Conservation (phyloP, 768 basidiomycete species). For the Cytidiella melzeri region DNA sequence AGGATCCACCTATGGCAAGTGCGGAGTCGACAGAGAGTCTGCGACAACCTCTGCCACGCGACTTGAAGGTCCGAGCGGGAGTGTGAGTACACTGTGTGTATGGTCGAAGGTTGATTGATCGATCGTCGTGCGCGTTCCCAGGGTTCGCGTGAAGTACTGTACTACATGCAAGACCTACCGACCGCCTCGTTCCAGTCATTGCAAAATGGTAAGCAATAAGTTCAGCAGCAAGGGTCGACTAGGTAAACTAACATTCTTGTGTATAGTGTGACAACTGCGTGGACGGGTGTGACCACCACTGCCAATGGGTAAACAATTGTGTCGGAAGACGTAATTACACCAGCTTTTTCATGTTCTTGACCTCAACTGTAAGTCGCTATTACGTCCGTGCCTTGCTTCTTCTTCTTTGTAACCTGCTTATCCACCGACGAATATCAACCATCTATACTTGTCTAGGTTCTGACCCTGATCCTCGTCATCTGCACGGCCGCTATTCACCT, state of each 20-base stretch:
- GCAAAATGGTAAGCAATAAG: conserved; percentile 66
- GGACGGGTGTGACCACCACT: conserved; percentile 91
- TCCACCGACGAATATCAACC: too few relatives aligned
- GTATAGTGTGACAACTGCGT: conserved; percentile 93
- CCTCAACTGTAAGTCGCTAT: conserved; percentile 55
- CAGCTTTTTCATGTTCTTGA: conserved; percentile 82
- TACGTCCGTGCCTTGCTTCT: neutral
- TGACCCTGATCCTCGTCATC: conserved; percentile 69
- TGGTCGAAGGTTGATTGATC: too few relatives aligned
- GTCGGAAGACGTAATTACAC: conserved; percentile 94
- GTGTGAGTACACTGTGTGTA: conserved; percentile 59
- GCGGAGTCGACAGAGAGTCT: conserved; percentile 59
- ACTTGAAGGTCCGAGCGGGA: conserved; percentile 72
- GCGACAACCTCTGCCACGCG: conserved; percentile 68
- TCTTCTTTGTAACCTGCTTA: too few relatives aligned
- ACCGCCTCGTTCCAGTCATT: conserved; percentile 92
- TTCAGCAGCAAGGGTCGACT: neutral
- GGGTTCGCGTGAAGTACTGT: conserved; percentile 91
- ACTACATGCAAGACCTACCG: conserved; percentile 90
- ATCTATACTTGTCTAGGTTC: conserved; percentile 39
- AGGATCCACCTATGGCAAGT: conserved; percentile 69
- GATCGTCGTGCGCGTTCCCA: conserved; percentile 26
- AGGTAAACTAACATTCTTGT: neutral
- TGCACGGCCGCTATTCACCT: conserved; percentile 81
- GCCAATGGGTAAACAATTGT: conserved; percentile 92